phyloP scores from a whole-genome alignment of 2,329 filamentous ascomycete genomes.

The Penicillium sp. region DNA sequence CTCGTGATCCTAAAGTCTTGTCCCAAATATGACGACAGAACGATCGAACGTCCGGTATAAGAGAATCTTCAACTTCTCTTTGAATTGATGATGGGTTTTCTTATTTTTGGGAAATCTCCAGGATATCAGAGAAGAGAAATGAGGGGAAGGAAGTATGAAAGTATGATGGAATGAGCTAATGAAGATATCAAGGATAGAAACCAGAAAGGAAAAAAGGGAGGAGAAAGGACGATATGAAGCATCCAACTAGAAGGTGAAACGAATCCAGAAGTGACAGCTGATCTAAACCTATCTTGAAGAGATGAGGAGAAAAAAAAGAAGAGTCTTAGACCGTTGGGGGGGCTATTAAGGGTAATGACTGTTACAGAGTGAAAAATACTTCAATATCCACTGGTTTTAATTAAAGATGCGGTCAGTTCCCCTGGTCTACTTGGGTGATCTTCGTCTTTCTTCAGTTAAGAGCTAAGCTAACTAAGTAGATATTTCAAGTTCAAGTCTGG shows the following conservation, averaged over 20 bases:
- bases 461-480: too few species aligned
- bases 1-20: not conserved
- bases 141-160: not conserved
- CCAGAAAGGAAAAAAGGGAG: not conserved
- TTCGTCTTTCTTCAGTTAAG: not conserved
- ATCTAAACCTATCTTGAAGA: slow-evolving; percentile 1
- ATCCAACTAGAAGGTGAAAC: slow-evolving; percentile 5
- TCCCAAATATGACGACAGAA: slow-evolving; percentile 1
- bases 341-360: not conserved
- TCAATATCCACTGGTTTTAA: slow-evolving; percentile 10
- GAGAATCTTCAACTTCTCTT: not conserved
- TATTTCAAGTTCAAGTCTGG: too few species aligned
- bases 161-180: not conserved
- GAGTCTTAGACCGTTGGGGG: slow-evolving; percentile 7
- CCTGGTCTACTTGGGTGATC: not conserved
- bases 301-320: not conserved
- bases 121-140: not conserved
- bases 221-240: not conserved
- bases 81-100: not conserved
- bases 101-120: not conserved
- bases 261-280: slow-evolving; percentile 7
- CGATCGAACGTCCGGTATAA: not conserved
- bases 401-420: slow-evolving; percentile 17
- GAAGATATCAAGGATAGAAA: not conserved
- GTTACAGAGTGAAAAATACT: not conserved